Conservation (phyloP, 805 yeast genomes). For the Hanseniaspora lindneri region DNA sequence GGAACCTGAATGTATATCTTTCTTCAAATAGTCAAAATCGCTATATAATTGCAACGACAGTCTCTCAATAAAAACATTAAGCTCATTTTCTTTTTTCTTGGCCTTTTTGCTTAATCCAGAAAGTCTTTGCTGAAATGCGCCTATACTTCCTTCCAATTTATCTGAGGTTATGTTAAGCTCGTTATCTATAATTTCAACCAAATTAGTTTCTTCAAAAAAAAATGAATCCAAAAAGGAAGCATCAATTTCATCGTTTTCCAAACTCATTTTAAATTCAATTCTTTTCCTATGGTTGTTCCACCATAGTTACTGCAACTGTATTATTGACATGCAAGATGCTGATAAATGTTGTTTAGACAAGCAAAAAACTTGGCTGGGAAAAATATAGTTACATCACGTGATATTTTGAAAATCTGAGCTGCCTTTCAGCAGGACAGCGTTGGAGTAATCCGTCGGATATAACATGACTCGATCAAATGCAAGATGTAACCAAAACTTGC, state of each 20-base stretch:
- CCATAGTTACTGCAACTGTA: too few species aligned
- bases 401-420: too few species aligned
- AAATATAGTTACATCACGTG: too few species aligned
- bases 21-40: constrained; percentile 21
- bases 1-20: constrained; percentile 15
- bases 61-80: not conserved
- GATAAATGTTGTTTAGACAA: too few species aligned
- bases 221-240: not conserved
- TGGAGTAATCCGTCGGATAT: too few species aligned
- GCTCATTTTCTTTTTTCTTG: not conserved
- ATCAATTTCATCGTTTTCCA: not conserved
- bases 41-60: constrained; percentile 18
- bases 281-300: not conserved
- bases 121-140: not conserved
- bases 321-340: too few species aligned
- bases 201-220: not conserved
- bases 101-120: not conserved
- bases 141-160: not conserved
- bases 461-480: too few species aligned
- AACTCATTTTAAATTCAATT: not conserved
- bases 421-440: too few species aligned
- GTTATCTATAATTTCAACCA: not conserved
- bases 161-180: not conserved
- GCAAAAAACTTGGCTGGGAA: too few species aligned
- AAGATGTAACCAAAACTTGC: too few species aligned